Evolutionary conservation across 2,329 filamentous ascomycete species (phyloP), one percentile per base, ranked within the genome.

Genomic region (Monilinia laxa): DNA sequence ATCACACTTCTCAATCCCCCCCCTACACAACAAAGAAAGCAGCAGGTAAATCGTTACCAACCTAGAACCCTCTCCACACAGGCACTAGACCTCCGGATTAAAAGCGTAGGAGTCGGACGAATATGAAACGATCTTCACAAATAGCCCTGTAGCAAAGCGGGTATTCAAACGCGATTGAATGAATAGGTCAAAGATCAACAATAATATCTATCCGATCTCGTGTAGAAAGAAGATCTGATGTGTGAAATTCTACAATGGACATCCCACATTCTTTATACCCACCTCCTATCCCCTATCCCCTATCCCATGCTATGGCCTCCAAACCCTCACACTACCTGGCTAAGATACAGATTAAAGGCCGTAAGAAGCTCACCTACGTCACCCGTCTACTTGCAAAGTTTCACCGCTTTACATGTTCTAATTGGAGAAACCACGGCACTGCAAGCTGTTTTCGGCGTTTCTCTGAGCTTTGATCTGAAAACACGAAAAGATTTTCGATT

Each of bases 191-290:
- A 38, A 23, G 25, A 35, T 35, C 25, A 31, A 18, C 18, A 35
- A 51, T n/a, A 51, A 25, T 23, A 38, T 23, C 31, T 28, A 62
- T 20, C 16, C 38, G 58, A 62, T 62, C 25, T 62, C 25, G 23
- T 35, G 10, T 45, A 14, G 11, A 11, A 23, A 49, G 23, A 9
- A 60, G 35, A 49, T 35, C 57, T 28, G 25, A 16, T 16, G 42
- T 49, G 23, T 31, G 20, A 4, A 12, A 11, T 10, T 25, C 16
- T 31, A 25, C 18, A 38, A 51, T 49, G 58, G 58, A 35, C 14
- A 62, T 51, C n/a, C 14, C 18, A 16, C 57, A 62, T 62, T 62
- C 45, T 52, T 23, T 62, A 62, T 62, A 62, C n/a, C 45, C 38
- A 16, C 20, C 54, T 18, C n/a, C 45, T 51, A n/a, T 7, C 54